phyloP scores from a whole-genome alignment of 768 basidiomycete genomes.

The Cystoderma amianthinum region DNA sequence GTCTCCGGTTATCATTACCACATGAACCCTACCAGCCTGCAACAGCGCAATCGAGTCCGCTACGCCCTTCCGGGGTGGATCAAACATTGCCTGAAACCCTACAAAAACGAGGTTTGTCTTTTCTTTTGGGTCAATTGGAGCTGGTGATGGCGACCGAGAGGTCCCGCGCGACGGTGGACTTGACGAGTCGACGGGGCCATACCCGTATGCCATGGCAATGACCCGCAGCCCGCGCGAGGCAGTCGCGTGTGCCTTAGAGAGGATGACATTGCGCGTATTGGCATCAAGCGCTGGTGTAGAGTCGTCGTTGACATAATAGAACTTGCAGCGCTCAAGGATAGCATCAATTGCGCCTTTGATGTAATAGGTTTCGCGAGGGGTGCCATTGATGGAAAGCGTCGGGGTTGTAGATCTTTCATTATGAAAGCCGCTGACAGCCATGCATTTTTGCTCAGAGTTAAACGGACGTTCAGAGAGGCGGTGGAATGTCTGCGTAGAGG shows the following conservation, averaged over 20 bases:
- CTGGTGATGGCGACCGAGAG: slow-evolving; percentile 20
- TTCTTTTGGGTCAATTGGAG: slow-evolving; percentile 12
- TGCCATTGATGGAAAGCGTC: slow-evolving; percentile 19
- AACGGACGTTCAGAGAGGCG: slow-evolving; percentile 81
- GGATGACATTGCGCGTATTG: slow-evolving; percentile 59
- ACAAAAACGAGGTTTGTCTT: slow-evolving; percentile 73
- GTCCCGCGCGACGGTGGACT: slow-evolving; percentile 18
- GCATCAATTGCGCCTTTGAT: slow-evolving; percentile 91
- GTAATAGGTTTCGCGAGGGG: slow-evolving; percentile 72
- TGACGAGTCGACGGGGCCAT: slow-evolving; percentile 44
- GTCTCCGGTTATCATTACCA: slow-evolving; percentile 99
- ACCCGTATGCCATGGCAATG: slow-evolving; percentile 89
- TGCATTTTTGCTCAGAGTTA: slow-evolving; percentile 90
- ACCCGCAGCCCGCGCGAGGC: slow-evolving; percentile 79
- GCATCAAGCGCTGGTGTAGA: slow-evolving; percentile 78
- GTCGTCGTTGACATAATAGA: slow-evolving; percentile 86
- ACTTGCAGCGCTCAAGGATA: slow-evolving; percentile 79
- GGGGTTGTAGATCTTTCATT: slow-evolving; percentile 23
- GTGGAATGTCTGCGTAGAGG: slow-evolving; percentile 49
- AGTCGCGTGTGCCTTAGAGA: slow-evolving; percentile 61
- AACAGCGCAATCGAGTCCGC: slow-evolving; percentile 79
- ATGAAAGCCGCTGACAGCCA: slow-evolving; percentile 82
- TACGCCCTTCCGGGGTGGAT: slow-evolving; percentile 93
- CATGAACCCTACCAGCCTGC: slow-evolving; percentile 82
- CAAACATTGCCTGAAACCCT: slow-evolving; percentile 93